Evolutionary conservation across 108 stramenopile genomes (phyloP).

Genomic region (Cylindrotheca fusiformis): DNA sequence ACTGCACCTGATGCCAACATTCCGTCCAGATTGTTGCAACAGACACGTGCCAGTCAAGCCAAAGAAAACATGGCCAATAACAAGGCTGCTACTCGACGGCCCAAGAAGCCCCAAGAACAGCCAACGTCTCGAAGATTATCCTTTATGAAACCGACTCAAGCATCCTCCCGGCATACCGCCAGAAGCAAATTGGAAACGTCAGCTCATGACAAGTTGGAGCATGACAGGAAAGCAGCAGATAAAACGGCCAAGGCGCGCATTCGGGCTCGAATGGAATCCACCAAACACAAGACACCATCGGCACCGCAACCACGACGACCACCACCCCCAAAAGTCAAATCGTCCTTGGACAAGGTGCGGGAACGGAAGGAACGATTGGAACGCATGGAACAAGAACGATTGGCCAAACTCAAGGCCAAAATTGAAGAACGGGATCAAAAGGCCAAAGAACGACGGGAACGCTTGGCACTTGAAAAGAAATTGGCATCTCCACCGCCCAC

Average conservation of each 20-base stretch:
- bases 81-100: too few relatives aligned
- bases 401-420: constrained; percentile 16
- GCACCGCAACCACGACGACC: constrained; percentile 2
- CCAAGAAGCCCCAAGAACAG: too few relatives aligned
- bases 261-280: background rate
- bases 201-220: too few relatives aligned
- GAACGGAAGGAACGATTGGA: constrained; percentile 3
- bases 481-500: background rate
- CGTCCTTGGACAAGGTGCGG: background rate
- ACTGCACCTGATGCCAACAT: constrained; percentile 11
- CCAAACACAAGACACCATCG: background rate
- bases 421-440: constrained; percentile 14
- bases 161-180: too few relatives aligned
- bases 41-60: constrained; percentile 11
- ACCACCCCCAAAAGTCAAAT: constrained; percentile 6
- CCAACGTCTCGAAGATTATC: too few relatives aligned
- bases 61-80: too few relatives aligned
- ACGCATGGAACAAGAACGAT: constrained; percentile 24
- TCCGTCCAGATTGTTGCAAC: constrained; percentile 9
- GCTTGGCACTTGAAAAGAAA: background rate
- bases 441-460: background rate
- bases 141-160: too few relatives aligned
- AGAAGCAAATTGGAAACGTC: too few relatives aligned
- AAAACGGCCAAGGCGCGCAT: constrained; percentile 1
- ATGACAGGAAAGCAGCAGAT: too few relatives aligned